Evolutionary conservation across 345 rosid genomes (phyloP), one percentile per base, ranked within the genome.

Genomic region (Corchorus olitorius): DNA sequence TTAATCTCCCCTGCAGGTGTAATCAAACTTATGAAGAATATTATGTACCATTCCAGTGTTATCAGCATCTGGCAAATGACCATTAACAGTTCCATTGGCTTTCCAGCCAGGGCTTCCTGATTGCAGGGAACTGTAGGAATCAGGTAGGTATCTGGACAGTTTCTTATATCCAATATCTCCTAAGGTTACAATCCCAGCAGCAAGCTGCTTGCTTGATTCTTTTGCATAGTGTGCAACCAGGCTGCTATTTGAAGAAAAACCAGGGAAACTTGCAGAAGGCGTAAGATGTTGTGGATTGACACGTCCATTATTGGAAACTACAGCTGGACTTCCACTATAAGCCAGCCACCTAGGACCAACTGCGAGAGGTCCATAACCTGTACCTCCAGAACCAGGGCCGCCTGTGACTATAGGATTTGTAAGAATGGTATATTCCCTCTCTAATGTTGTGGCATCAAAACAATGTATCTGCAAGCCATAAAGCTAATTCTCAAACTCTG

Each of bases 271-370:
- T 2, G 81, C 81, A 48, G 96, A 88, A 71, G 89, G 73, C 10
- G 87, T 80, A 67, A 93, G 72, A 81, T 88, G 87, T 59, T 96
- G 92, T 17, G 98, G 90, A 70, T 83, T 89, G 49, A 89, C 88
- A 71, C 84, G 84, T 37, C 89, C 86, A 16, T 88, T 73, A 79
- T 83, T 83, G 48, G 93, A 82, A 50, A 74, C 80, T 39, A 72
- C 78, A 76, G 89, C 89, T 39, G 93, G 91, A 82, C 81, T 89
- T 76, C 94, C 98, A 65, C 97, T 92, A 60, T 93, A 96, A 64
- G 99, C 98, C 84, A 96, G 82, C 99, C 98, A 96, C 77, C 99
- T 85, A 53, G 94, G 89, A 76, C 97, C 98, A 81, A 96, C 97
- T 0, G 97, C 99, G 75, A 96, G 91, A 72, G 99, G 98, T 35